Conservation (phyloP, 495 filamentous ascomycete genomes). For the Cercophora sp. region DNA sequence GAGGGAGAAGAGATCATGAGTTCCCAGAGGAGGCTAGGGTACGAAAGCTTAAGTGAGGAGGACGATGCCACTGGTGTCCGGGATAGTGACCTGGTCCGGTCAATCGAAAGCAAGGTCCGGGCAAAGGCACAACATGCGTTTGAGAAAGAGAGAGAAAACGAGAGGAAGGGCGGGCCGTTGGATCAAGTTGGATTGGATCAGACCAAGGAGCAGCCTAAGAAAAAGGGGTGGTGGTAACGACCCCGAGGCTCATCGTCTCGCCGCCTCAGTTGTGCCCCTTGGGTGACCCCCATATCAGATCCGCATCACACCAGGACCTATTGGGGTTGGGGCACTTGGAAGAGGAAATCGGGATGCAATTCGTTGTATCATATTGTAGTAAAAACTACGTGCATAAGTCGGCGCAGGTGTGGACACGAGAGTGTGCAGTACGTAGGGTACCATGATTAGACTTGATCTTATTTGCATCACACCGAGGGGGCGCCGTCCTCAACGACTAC, state of each 20-base stretch:
- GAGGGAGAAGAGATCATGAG: constrained; percentile 34
- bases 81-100: constrained; percentile 36
- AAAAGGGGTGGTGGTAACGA: constrained; percentile 31
- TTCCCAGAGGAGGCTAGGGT: constrained; percentile 32
- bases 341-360: too few relatives aligned
- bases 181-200: constrained; percentile 39
- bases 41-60: constrained; percentile 35
- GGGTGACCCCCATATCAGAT: too few relatives aligned
- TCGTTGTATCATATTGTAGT: constrained; percentile 29
- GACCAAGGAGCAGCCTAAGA: constrained; percentile 18
- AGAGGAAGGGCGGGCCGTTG: constrained; percentile 45
- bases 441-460: too few relatives aligned
- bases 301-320: too few relatives aligned
- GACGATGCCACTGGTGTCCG: constrained; percentile 32
- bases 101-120: constrained; percentile 32
- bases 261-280: too few relatives aligned
- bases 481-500: too few relatives aligned
- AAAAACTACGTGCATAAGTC: constrained; percentile 15
- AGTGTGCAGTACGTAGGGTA: too few relatives aligned
- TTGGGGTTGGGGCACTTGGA: too few relatives aligned
- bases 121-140: constrained; percentile 45
- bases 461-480: too few relatives aligned
- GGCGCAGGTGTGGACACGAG: constrained; percentile 9
- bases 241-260: background rate
- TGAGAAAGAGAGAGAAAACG: constrained; percentile 46